phyloP scores from a whole-genome alignment of 441 rosid species.

The Adansonia madagascariensis region DNA sequence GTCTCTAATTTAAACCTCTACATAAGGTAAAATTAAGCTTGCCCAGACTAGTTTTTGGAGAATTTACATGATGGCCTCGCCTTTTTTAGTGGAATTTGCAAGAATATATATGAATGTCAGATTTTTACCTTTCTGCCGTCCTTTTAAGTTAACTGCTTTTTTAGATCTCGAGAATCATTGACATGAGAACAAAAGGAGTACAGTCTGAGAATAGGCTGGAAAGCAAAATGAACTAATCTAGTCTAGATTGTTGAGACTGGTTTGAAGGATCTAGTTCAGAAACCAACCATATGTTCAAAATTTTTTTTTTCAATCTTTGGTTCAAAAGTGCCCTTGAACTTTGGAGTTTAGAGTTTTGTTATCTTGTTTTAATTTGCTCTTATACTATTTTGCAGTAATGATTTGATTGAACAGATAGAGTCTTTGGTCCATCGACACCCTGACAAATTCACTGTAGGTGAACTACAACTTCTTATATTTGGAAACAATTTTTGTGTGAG shows the following conservation, averaged over 20 bases:
- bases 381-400: slow-evolving; percentile 51
- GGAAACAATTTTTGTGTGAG: not conserved
- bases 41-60: not conserved
- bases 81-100: not conserved
- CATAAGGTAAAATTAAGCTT: not conserved
- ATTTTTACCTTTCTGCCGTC: slow-evolving; percentile 7
- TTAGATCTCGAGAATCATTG: not conserved
- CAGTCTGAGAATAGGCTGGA: not conserved
- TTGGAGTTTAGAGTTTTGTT: not conserved
- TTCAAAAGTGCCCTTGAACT: not conserved
- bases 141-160: not conserved
- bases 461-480: not conserved
- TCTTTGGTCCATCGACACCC: slow-evolving; percentile 86
- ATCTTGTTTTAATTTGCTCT: slow-evolving; percentile 13
- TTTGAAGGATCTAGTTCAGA: slow-evolving; percentile 4
- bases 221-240: not conserved
- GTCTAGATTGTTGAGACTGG: not conserved
- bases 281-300: not conserved
- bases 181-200: slow-evolving; percentile 18
- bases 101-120: not conserved
- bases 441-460: slow-evolving; percentile 74
- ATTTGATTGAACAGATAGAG: slow-evolving; percentile 74
- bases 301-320: slow-evolving; percentile 15
- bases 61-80: not conserved
- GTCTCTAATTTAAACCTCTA: slow-evolving; percentile 15